Conservation (phyloP, 163 green algal genomes). For the Chlorella variabilis region DNA sequence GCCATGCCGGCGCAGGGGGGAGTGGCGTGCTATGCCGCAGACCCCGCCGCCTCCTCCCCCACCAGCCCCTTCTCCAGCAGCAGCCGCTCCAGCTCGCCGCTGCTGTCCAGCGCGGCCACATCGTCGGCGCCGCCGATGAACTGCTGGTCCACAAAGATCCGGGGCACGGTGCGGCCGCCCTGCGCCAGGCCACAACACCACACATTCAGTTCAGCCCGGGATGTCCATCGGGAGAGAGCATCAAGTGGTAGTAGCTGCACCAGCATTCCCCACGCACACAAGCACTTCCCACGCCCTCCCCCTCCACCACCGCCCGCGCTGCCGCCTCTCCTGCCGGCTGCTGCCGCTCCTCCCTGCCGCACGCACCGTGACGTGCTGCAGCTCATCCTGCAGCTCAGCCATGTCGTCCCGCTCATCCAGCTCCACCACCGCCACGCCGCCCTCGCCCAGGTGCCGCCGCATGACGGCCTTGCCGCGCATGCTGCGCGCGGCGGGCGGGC, state of each 20-base stretch:
- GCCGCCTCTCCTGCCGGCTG: too few species aligned
- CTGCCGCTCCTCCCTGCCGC: too few species aligned
- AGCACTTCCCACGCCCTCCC: too few species aligned
- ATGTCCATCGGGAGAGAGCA: too few species aligned
- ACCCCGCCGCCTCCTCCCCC: too few species aligned
- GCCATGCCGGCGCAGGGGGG: too few species aligned
- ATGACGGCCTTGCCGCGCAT: conserved; percentile 30
- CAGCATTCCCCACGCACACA: neutral
- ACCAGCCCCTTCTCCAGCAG: neutral
- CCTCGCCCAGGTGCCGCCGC: neutral
- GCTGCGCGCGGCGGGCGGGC: neutral
- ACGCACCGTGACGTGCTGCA: conserved; percentile 7
- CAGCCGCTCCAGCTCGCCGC: conserved; percentile 7
- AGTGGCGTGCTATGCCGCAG: too few species aligned
- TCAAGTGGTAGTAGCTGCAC: too few species aligned
- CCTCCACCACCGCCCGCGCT: too few species aligned
- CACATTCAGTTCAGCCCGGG: too few species aligned
- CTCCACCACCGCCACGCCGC: conserved; percentile 8
- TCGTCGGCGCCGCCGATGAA: conserved; percentile 38
- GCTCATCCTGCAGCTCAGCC: conserved; percentile 14
- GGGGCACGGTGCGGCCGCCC: conserved; percentile 33
- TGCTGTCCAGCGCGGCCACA: neutral
- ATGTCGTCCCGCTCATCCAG: conserved; percentile 5
- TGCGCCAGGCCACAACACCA: too few species aligned
- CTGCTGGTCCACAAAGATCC: conserved; percentile 32